Evolutionary conservation across 805 yeast species (phyloP).

Genomic region (Saccharomycopsis sp.): DNA sequence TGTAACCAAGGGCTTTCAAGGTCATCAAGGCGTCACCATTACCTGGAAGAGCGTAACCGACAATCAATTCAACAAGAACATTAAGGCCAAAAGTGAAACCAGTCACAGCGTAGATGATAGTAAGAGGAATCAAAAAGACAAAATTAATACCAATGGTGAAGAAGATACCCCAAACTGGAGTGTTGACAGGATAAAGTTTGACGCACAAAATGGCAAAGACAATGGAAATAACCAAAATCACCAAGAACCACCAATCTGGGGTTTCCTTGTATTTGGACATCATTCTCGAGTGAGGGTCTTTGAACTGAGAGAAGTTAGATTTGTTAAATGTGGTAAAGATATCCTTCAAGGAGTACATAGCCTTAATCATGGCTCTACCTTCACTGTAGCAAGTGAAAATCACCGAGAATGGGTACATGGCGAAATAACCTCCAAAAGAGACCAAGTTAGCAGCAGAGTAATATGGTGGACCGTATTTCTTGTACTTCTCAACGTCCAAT

Average conservation of each 20-base stretch:
- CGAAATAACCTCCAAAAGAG: constrained; percentile 50
- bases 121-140: constrained; percentile 45
- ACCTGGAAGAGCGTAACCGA: constrained; percentile 51
- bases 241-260: constrained; percentile 51
- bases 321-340: constrained; percentile 24
- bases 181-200: constrained; percentile 38
- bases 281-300: constrained; percentile 53
- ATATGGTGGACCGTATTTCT: constrained; percentile 58
- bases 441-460: constrained; percentile 58
- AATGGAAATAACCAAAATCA: constrained; percentile 37
- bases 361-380: constrained; percentile 36
- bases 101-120: constrained; percentile 43
- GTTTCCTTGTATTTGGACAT: constrained; percentile 54
- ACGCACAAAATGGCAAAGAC: constrained; percentile 43
- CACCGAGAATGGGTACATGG: constrained; percentile 50
- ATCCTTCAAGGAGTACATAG: constrained; percentile 32
- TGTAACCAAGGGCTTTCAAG: constrained; percentile 47
- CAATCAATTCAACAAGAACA: constrained; percentile 49
- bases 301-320: constrained; percentile 25
- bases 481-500: constrained; percentile 43
- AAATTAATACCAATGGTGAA: constrained; percentile 45
- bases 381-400: constrained; percentile 42
- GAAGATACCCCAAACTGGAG: constrained; percentile 58
- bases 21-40: constrained; percentile 49
- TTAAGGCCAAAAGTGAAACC: constrained; percentile 43